phyloP scores from a whole-genome alignment of 176 grass and related monocot genomes.

The Triticum dicoccoides region DNA sequence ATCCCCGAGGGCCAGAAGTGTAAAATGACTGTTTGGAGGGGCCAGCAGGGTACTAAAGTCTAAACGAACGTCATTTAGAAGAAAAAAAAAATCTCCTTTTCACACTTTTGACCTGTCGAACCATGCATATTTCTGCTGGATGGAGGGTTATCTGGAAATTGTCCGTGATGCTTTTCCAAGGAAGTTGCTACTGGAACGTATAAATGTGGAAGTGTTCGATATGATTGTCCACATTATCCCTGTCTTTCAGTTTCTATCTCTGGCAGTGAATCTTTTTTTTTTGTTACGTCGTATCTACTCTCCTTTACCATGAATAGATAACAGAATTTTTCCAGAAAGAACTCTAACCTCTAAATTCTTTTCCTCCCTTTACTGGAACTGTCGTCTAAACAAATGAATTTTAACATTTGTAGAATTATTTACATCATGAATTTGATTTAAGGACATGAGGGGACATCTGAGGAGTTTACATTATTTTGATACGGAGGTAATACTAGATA shows the following conservation, averaged over 20 bases:
- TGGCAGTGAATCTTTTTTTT: not conserved
- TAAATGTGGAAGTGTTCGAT: not conserved
- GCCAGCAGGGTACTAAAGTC: no score
- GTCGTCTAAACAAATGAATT: not conserved
- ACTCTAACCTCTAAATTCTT: not conserved
- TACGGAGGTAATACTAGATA: not conserved
- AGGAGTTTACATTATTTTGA: not conserved
- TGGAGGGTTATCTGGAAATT: conserved; percentile 4
- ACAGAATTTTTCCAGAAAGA: not conserved
- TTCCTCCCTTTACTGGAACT: not conserved
- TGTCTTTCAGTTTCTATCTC: not conserved
- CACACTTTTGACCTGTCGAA: not conserved
- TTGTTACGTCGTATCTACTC: not conserved
- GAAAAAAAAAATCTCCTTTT: no score
- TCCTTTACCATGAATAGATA: not conserved
- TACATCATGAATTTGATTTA: not conserved
- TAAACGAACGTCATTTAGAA: no score
- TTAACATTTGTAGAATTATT: not conserved
- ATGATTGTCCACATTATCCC: not conserved
- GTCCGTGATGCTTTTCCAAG: not conserved
- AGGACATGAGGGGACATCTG: not conserved
- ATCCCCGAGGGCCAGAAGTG: no score
- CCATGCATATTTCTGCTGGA: not conserved
- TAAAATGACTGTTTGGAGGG: no score
- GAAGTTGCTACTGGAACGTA: not conserved